Conservation (phyloP, 345 rosid genomes). For the Arabidopsis arenosa region DNA sequence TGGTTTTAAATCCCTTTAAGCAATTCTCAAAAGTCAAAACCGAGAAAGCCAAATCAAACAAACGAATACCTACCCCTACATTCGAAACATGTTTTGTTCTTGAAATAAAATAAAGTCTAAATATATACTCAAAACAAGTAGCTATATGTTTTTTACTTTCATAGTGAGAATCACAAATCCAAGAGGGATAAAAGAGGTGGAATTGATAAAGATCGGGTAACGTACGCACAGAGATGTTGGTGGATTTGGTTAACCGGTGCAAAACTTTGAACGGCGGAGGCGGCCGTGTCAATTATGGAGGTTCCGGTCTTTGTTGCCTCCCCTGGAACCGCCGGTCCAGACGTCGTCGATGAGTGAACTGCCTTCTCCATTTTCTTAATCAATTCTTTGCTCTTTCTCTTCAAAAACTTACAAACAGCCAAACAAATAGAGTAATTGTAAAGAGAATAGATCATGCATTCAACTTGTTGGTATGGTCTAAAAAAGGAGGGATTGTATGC, state of each 20-base stretch:
- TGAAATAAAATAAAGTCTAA: no score
- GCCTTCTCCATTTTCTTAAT: constrained; percentile 39
- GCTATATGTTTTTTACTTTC: not conserved
- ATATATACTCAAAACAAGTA: not conserved
- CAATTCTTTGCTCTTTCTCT: not conserved
- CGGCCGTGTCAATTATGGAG: constrained; percentile 59
- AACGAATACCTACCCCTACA: not conserved
- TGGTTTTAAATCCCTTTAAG: not conserved
- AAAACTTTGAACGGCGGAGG: constrained; percentile 65
- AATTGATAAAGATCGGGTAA: not conserved
- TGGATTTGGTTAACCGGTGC: constrained; percentile 70
- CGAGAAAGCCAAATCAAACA: not conserved
- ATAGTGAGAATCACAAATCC: not conserved
- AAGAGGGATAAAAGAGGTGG: not conserved
- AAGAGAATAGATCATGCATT: constrained; percentile 15
- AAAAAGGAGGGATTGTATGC: not conserved
- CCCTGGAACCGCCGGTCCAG: constrained; percentile 61
- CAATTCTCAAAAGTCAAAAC: not conserved
- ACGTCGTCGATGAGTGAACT: constrained; percentile 40
- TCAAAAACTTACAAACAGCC: not conserved
- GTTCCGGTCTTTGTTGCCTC: constrained; percentile 55
- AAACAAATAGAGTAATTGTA: constrained; percentile 15
- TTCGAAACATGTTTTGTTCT: not conserved
- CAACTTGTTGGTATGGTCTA: constrained; percentile 14
- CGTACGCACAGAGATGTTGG: constrained; percentile 89